Evolutionary conservation across 176 grass and related monocot genomes (phyloP), one percentile per base, ranked within the genome.

Genomic region (Juncus effusus): DNA sequence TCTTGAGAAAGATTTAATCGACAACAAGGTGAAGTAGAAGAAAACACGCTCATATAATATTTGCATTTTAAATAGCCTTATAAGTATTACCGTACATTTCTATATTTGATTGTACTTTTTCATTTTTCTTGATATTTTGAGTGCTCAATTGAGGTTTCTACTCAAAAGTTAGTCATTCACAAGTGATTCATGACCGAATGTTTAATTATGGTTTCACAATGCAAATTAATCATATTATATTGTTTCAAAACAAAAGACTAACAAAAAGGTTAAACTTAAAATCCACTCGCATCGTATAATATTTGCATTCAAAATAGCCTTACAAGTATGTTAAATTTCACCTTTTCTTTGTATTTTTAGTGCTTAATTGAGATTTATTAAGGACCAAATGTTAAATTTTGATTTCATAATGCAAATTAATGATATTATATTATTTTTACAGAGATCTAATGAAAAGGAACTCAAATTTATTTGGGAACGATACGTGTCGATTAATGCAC

Each of bases 361-460:
- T 62, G 68, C 12, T 63, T 77, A 72, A 38, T 73, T 76, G 39
- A 57, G 36, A 42, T 71, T 6, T 36, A 75, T 52, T 8, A 47
- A 1, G 9, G 44, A 47, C 44, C 9, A 47, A 28, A 47, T 47
- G 9, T 47, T 47, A 47, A 56, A 64, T 16, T 57, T 36, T 37
- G 39, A 38, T 13, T 56, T 14, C 7, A 73, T 60, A 35, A 9
- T n/a, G 14, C 3, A 16, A 39, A 62, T 5, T 9, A 8, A 12
- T 66, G 41, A 51, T 63, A 37, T 56, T 35, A 52, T 78, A 58
- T 40, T 58, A 2, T 51, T 78, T 61, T 35, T 51, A 57, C 82
- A 96, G 92, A 96, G 87, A 87, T 85, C 82, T 16, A 85, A 88
- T 72, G 84, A 91, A 13, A 80, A 63, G 37, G 87, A 91, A 56